A percentile compares a stretch with the other conserved stretches of the same genome.
Conservation (phyloP, 1,284 basidiomycete species). For the Pascua sp. region DNA sequence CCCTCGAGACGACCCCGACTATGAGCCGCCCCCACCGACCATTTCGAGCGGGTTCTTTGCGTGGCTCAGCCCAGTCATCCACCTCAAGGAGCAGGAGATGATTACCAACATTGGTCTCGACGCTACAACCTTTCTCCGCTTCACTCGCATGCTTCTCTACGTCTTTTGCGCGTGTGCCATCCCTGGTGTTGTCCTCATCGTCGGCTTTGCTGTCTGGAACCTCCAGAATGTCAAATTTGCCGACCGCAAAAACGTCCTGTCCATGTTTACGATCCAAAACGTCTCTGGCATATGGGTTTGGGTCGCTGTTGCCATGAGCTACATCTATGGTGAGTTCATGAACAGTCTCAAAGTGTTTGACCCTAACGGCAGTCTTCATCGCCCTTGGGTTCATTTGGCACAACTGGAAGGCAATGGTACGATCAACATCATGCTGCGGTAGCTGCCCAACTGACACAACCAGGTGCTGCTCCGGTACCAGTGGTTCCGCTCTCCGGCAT, state of each 20-base stretch:
- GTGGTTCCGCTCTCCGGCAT: constrained; percentile 49
- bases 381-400: constrained; percentile 56
- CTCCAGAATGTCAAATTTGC: constrained; percentile 57
- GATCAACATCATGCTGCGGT: too few relatives aligned
- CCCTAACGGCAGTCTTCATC: constrained; percentile 26
- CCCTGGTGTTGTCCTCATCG: constrained; percentile 68
- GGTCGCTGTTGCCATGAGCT: constrained; percentile 70
- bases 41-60: constrained; percentile 77
- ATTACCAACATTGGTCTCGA: constrained; percentile 89
- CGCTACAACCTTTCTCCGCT: constrained; percentile 87
- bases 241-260: constrained; percentile 56
- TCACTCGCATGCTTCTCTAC: constrained; percentile 74
- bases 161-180: constrained; percentile 64
- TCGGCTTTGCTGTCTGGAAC: constrained; percentile 63
- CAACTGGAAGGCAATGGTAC: constrained; percentile 67
- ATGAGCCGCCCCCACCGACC: constrained; percentile 50
- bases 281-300: constrained; percentile 65
- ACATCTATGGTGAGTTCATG: constrained; percentile 60
- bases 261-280: constrained; percentile 73
- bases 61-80: constrained; percentile 82
- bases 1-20: constrained; percentile 38
- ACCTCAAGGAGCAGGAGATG: constrained; percentile 80
- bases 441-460: constrained; percentile 30
- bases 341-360: constrained; percentile 55
- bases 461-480: constrained; percentile 38